Evolutionary conservation across 805 yeast genomes (phyloP).

Genomic region (Teunomyces kruisii): DNA sequence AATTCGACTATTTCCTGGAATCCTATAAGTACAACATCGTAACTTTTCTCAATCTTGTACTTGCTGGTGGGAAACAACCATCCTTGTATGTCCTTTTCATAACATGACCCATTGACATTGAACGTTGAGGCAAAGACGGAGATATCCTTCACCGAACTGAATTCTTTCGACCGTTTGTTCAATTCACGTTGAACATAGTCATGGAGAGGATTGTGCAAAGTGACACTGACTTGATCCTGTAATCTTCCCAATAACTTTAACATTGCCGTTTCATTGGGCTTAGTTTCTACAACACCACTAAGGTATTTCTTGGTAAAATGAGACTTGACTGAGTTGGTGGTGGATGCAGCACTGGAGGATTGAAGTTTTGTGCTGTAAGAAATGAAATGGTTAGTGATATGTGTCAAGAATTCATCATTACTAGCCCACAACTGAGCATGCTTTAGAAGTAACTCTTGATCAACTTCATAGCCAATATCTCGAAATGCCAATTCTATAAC

Average conservation of each 20-base stretch:
- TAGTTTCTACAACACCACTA: slow-evolving; percentile 42
- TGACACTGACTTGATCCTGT: slow-evolving; percentile 45
- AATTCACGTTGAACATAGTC: slow-evolving; percentile 48
- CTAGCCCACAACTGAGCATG: slow-evolving; percentile 49
- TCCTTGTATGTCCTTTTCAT: slow-evolving; percentile 39
- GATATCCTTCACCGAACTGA: slow-evolving; percentile 40
- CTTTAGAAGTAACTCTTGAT: slow-evolving; percentile 35
- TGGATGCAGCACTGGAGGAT: slow-evolving; percentile 42
- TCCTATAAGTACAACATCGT: slow-evolving; percentile 80
- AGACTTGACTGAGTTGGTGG: slow-evolving; percentile 31
- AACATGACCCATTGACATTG: slow-evolving; percentile 53
- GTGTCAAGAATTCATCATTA: slow-evolving; percentile 42
- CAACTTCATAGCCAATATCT: slow-evolving; percentile 37
- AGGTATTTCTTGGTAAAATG: slow-evolving; percentile 38
- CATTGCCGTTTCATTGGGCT: slow-evolving; percentile 41
- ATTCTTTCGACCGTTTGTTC: slow-evolving; percentile 38
- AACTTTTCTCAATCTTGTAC: slow-evolving; percentile 29
- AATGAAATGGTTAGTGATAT: slow-evolving; percentile 38
- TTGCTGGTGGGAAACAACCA: slow-evolving; percentile 47
- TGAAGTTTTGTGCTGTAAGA: slow-evolving; percentile 41
- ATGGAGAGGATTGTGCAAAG: slow-evolving; percentile 53
- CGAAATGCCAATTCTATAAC: slow-evolving; percentile 47
- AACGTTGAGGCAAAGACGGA: slow-evolving; percentile 50
- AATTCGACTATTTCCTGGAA: slow-evolving; percentile 87
- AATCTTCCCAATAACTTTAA: slow-evolving; percentile 50